Conservation (phyloP, 2,329 filamentous ascomycete genomes). For the Chalaropsis thielavioides region DNA sequence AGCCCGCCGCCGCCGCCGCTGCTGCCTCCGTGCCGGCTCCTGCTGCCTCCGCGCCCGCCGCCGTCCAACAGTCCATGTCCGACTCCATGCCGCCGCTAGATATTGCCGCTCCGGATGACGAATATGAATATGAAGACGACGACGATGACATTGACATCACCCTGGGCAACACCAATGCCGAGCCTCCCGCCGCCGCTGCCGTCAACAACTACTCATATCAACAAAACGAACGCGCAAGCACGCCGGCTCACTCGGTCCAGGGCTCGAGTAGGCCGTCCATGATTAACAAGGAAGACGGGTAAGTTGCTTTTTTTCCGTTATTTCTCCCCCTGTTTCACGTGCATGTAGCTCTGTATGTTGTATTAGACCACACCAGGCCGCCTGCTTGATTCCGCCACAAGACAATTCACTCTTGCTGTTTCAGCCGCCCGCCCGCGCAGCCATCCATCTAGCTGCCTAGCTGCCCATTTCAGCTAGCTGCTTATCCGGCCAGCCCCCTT, state of each 20-base stretch:
- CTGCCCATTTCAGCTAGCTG: no score
- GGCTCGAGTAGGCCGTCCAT: slow-evolving; percentile 44
- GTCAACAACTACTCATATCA: slow-evolving; percentile 15
- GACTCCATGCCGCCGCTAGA: slow-evolving; percentile 22
- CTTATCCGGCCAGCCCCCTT: no score
- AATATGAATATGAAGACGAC: slow-evolving; percentile 33
- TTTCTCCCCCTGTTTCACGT: background rate
- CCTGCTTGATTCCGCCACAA: background rate
- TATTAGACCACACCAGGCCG: background rate
- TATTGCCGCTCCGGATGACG: slow-evolving; percentile 29
- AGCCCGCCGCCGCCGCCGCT: background rate
- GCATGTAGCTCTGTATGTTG: slow-evolving; percentile 7
- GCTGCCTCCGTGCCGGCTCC: background rate
- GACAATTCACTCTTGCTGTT: background rate
- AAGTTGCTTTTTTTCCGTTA: slow-evolving; percentile 22
- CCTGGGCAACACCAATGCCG: slow-evolving; percentile 29
- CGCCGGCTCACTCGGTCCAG: slow-evolving; percentile 21
- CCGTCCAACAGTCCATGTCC: background rate
- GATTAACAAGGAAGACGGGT: slow-evolving; percentile 30
- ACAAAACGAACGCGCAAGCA: slow-evolving; percentile 25
- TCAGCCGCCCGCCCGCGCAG: background rate
- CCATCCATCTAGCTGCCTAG: no score
- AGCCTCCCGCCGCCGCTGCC: slow-evolving; percentile 18
- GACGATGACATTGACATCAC: slow-evolving; percentile 47
- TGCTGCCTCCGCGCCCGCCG: background rate